Evolutionary conservation across 1,284 basidiomycete species (phyloP), one percentile per base, ranked within the genome.

Genomic region (Sparassis latifolia): DNA sequence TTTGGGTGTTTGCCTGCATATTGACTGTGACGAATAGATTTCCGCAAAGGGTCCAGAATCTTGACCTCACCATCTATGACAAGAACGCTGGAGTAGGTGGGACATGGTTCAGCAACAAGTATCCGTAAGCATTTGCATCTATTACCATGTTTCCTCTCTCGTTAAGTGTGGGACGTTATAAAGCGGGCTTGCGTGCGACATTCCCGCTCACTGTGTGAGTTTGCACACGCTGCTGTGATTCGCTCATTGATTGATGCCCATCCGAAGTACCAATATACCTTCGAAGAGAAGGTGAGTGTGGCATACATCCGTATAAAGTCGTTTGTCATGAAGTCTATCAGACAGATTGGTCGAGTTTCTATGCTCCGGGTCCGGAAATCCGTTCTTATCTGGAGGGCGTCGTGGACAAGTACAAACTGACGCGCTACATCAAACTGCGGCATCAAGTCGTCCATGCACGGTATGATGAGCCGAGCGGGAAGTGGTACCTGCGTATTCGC

Each of bases 291-390:
- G 54, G 78, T 65, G 42, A 70, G 54, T 40, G n/a, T 28, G 31
- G 20, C n/a, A 30, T 28, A 30, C 4, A 12, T 4, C 9, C 9
- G 35, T 38, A 38, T 38, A 7, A 38, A 9, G n/a, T 38, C n/a
- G 35, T 5, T 38, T 35, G 9, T 9, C 33, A 12, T 32, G 10
- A 20, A 33, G 31, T n/a, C 29, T 37, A 30, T 12, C 32, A 81
- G 76, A 71, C 70, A 7, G 68, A 80, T 56, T 83, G 80, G 80
- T 79, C 79, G 3, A 60, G 72, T 9, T 82, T 80, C 63, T 84
- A 80, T 53, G 73, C 80, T 2, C 68, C 76, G 3, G 80, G 80
- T 1, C 64, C 71, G 3, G 81, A 84, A 61, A 83, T 84, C 44
- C 74, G 67, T 33, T 60, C 63, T 2, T 80, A 84, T 58, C 62